Percentiles rank a stretch among this genome's conserved stretches.
phyloP scores from a whole-genome alignment of 2,329 filamentous ascomycete species.

The Alternaria ventricosa region DNA sequence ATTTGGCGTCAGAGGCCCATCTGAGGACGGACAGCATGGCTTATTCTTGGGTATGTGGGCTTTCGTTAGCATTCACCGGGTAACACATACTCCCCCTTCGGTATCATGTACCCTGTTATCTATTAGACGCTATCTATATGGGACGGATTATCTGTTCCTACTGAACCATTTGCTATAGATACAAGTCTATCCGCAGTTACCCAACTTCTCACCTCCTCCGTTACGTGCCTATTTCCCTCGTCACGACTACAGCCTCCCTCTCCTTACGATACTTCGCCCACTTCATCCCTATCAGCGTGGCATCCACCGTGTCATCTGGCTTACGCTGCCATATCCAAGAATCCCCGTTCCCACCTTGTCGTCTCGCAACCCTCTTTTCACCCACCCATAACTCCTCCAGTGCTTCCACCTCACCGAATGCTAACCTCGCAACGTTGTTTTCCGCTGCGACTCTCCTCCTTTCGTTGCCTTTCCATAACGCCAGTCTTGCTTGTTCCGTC shows the following conservation, averaged over 20 bases:
- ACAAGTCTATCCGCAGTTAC: background rate
- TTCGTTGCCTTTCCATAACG: constrained; percentile 22
- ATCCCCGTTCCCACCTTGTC: background rate
- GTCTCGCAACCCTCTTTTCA: constrained; percentile 21
- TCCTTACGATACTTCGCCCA: constrained; percentile 18
- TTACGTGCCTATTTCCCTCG: constrained; percentile 13
- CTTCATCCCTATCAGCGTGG: background rate
- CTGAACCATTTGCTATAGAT: background rate
- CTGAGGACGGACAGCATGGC: background rate
- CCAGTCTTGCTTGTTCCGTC: constrained; percentile 9
- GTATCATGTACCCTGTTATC: background rate
- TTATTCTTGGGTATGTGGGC: background rate
- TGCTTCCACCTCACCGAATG: constrained; percentile 11
- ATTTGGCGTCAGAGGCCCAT: background rate
- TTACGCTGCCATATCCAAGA: constrained; percentile 26
- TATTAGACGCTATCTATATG: background rate
- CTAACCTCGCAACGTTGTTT: constrained; percentile 20
- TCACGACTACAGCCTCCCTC: constrained; percentile 16
- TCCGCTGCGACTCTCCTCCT: constrained; percentile 16
- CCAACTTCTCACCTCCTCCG: background rate
- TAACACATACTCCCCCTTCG: background rate
- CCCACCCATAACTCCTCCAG: constrained; percentile 24
- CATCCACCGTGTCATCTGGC: constrained; percentile 5
- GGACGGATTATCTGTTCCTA: background rate
- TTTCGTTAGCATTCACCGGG: background rate